phyloP scores from a whole-genome alignment of 2,329 filamentous ascomycete genomes.

The Cordyceps tenuipes region DNA sequence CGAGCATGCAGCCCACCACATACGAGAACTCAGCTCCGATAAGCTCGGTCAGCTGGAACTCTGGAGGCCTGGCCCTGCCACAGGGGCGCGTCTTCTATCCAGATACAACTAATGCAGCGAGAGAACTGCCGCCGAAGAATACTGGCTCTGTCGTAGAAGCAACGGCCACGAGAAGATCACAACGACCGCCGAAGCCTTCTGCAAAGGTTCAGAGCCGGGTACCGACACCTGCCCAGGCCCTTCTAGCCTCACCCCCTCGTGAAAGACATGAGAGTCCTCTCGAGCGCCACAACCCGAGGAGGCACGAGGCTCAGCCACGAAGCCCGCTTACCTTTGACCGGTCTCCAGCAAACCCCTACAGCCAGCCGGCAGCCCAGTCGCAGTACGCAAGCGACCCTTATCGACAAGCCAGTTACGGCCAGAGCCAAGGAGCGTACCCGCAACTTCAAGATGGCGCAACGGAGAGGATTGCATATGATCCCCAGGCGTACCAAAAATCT shows the following conservation, averaged over 20 bases:
- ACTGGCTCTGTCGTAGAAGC: background rate
- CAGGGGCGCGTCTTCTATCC: conserved; percentile 16
- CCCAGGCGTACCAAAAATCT: background rate
- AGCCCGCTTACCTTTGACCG: background rate
- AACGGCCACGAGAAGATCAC: background rate
- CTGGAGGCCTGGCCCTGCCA: conserved; percentile 14
- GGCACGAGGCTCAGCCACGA: background rate
- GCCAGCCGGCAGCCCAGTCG: background rate
- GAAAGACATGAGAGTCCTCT: conserved; percentile 10
- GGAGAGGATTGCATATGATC: conserved; percentile 2
- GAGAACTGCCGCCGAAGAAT: conserved; percentile 1
- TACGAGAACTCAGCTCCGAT: background rate
- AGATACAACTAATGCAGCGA: background rate
- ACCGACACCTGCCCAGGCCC: conserved; percentile 1
- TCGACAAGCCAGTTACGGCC: background rate
- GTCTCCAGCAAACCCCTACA: background rate
- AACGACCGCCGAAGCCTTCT: background rate
- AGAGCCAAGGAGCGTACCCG: conserved; percentile 1
- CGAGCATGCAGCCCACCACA: background rate
- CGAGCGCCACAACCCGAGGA: conserved; percentile 8
- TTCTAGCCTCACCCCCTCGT: background rate
- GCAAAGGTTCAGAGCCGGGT: background rate
- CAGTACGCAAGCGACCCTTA: conserved; percentile 3
- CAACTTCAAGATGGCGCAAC: background rate
- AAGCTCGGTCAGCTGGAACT: conserved; percentile 1